phyloP scores from a whole-genome alignment of 768 basidiomycete genomes.

The Boletus subparvulus region DNA sequence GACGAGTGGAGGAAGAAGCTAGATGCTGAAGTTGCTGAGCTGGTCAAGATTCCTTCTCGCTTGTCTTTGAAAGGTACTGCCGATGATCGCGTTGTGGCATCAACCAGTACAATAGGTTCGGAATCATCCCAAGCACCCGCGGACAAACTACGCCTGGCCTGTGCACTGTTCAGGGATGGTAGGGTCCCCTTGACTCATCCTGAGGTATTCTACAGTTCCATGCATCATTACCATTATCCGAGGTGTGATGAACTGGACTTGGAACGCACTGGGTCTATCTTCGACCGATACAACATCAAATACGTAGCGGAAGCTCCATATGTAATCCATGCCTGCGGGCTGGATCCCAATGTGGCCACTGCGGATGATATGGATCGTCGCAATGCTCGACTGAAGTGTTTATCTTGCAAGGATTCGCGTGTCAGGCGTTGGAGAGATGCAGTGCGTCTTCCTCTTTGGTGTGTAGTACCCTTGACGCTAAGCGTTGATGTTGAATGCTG shows the following conservation, averaged over 20 bases:
- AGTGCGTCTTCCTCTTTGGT: not conserved
- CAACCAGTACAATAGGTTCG: not conserved
- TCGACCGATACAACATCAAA: not conserved
- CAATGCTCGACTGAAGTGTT: constrained; percentile 7
- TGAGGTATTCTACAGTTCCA: too few species aligned
- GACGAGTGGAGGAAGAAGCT: not conserved
- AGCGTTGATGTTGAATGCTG: not conserved
- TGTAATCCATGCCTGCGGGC: constrained; percentile 2
- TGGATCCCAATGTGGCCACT: constrained; percentile 7
- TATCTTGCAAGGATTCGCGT: not conserved
- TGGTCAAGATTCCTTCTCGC: too few species aligned
- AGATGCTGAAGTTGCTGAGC: too few species aligned
- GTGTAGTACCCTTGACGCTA: not conserved
- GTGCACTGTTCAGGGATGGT: too few species aligned
- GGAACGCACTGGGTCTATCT: not conserved
- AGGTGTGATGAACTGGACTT: too few species aligned
- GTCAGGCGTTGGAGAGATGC: constrained; percentile 8
- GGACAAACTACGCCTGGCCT: constrained; percentile 6
- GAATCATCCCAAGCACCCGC: not conserved
- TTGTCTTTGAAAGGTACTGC: not conserved
- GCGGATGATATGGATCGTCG: constrained; percentile 8
- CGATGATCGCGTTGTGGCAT: not conserved
- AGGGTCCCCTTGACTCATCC: too few species aligned
- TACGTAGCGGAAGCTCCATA: not conserved
- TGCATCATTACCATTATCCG: too few species aligned